These are phyloP conservation scores for Simplicillium sp. DNA, from an alignment of 2,329 filamentous ascomycete genomes.

Conservation along the genomic window DNA sequence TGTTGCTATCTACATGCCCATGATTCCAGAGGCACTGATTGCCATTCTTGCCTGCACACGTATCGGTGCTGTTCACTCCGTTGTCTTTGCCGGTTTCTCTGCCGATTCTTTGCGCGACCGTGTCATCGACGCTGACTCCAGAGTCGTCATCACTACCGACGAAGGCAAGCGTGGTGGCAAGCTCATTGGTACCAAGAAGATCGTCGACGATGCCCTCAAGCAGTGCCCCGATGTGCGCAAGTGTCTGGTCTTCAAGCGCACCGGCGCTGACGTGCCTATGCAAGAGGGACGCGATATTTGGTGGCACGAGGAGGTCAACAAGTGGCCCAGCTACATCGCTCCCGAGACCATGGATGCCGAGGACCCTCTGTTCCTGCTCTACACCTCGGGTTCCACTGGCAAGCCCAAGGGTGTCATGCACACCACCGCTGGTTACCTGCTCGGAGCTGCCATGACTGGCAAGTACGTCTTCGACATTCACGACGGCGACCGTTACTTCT, in stretches of 20 bases:
- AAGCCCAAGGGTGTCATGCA: constrained; percentile 99
- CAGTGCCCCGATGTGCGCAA: constrained; percentile 83
- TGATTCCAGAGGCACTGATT: constrained; percentile 94
- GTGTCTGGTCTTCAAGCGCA: constrained; percentile 90
- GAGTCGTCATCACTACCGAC: constrained; percentile 92
- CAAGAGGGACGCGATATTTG: constrained; percentile 82
- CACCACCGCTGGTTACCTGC: constrained; percentile 88
- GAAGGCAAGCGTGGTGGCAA: constrained; percentile 98
- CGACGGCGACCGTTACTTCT: constrained; percentile 89
- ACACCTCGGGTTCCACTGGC: constrained; percentile 94
- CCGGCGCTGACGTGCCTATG: constrained; percentile 86
- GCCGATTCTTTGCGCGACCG: constrained; percentile 93
- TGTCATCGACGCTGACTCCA: constrained; percentile 81
- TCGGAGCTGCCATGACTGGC: constrained; percentile 85
- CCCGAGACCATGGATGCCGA: constrained; percentile 87
- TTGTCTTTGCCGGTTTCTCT: constrained; percentile 96
- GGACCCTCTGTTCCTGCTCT: constrained; percentile 93
- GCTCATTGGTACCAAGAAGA: constrained; percentile 96
- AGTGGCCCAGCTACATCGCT: constrained; percentile 87
- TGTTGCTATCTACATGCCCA: constrained; percentile 93
- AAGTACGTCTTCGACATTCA: constrained; percentile 99
- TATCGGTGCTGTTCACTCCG: constrained; percentile 93
- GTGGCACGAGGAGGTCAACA: constrained; percentile 99
- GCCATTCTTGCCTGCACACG: constrained; percentile 84
- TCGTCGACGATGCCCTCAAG: constrained; percentile 94